Evolutionary conservation across 352 stramenopile genomes (phyloP), one percentile per base, ranked within the genome.

Genomic region (Globisporangium radiosum): DNA sequence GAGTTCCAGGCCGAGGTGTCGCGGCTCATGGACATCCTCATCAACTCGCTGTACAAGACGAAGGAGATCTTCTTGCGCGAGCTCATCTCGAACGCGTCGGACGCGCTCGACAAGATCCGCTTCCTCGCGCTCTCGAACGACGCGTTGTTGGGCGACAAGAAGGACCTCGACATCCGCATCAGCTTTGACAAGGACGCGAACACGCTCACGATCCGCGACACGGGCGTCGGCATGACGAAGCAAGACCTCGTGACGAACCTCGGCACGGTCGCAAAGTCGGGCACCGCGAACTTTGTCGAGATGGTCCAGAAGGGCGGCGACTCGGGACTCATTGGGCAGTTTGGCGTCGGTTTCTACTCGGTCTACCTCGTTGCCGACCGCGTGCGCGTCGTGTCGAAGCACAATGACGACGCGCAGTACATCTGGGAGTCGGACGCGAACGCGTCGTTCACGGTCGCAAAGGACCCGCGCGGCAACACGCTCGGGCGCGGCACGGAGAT

Each of bases 311-410:
- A 90, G 47, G 84, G 82, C 25, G 82, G 78, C 9, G 91, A 99
- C 65, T 83, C 97, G 58, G 92, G 64, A 56, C 87, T 99, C 64
- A 99, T 99, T 69, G 97, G 97, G 53, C 97, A 99, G 83, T 99
- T 99, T 70, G 97, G 97, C 57, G 97, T 99, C 37, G 97, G 97
- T 40, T 99, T 99, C 75, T 99, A 99, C 80, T 99, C 96, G 10
- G 90, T 98, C 36, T 99, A 99, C 78, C 72, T 99, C 15, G 96
- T 99, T 7, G 88, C 95, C 0, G 95, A 99, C 77, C 79, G 82
- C 50, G 94, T 99, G 52, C 88, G 93, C 56, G 97, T 99, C 40
- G 82, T 97, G 33, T 98, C 88, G 62, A 99, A 99, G 84, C 87
- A 98, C 72, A 97, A 97, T 63, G 83, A 97, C 59, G 97, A 99